A percentile compares a stretch with the other conserved stretches of the same genome.
Conservation (phyloP, 139 green algal genomes). For the Nannochloris sp. region DNA sequence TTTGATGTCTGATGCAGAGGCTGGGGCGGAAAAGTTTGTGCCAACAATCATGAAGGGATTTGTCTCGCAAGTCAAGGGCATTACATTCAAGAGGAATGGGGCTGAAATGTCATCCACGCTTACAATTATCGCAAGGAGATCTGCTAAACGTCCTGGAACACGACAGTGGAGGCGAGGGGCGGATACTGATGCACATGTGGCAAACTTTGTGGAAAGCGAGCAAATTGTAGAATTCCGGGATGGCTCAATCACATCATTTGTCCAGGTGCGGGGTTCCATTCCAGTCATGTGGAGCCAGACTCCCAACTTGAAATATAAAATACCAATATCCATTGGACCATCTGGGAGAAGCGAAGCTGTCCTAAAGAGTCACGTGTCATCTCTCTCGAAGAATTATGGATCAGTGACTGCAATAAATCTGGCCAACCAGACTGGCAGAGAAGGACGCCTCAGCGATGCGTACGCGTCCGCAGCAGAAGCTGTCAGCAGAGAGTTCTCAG, state of each 20-base stretch:
- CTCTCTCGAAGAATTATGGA: constrained; percentile 32
- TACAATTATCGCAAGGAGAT: constrained; percentile 54
- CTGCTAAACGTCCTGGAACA: constrained; percentile 45
- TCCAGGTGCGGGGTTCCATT: constrained; percentile 68
- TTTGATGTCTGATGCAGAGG: constrained; percentile 11
- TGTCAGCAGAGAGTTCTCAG: background rate
- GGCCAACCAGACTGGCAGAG: constrained; percentile 65
- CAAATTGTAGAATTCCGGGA: constrained; percentile 58
- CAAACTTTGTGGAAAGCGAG: constrained; percentile 91
- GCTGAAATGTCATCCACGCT: constrained; percentile 22
- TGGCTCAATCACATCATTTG: constrained; percentile 34
- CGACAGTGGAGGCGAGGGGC: constrained; percentile 76
- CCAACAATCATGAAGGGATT: constrained; percentile 62
- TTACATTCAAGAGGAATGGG: constrained; percentile 26
- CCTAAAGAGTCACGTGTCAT: constrained; percentile 30
- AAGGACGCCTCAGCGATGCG: constrained; percentile 54
- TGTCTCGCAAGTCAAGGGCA: constrained; percentile 47
- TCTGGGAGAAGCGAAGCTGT: constrained; percentile 14
- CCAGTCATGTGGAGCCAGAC: constrained; percentile 76
- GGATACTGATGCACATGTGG: constrained; percentile 54
- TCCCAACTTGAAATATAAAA: constrained; percentile 90
- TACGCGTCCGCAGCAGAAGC: constrained; percentile 9
- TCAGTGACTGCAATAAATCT: constrained; percentile 59
- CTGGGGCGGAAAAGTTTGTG: constrained; percentile 42
- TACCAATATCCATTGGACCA: constrained; percentile 55